These are phyloP conservation scores for Saccharomycopsis lassenensis DNA, from an alignment of 805 yeast species.

Conservation along the genomic window DNA sequence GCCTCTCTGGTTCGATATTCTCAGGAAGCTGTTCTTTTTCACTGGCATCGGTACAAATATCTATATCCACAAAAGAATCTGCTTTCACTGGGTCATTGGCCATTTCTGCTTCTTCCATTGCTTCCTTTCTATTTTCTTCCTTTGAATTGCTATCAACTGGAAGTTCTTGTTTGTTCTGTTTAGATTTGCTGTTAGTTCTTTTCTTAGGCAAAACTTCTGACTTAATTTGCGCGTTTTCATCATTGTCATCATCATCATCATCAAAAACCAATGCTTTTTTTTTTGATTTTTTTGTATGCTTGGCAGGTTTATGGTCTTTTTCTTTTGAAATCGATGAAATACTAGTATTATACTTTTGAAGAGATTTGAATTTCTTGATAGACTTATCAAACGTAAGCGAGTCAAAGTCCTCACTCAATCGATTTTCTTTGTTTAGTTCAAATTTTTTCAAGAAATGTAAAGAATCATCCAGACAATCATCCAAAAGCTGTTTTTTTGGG, in stretches of 20 bases:
- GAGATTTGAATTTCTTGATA: conserved; percentile 7
- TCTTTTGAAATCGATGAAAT: conserved; percentile 1
- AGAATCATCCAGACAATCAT: conserved; percentile 16
- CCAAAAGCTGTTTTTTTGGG: conserved; percentile 7
- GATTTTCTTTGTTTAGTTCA: conserved; percentile 8
- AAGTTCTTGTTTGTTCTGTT: too few relatives aligned
- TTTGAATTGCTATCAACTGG: too few relatives aligned
- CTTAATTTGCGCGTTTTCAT: not conserved
- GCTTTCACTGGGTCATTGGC: too few relatives aligned
- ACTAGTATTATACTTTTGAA: conserved; percentile 13
- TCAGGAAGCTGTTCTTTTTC: too few relatives aligned
- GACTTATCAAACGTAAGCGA: conserved; percentile 11
- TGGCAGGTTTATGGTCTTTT: not conserved
- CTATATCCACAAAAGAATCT: too few relatives aligned
- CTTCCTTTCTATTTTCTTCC: too few relatives aligned
- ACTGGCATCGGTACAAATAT: too few relatives aligned
- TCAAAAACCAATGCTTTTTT: not conserved
- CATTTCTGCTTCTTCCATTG: too few relatives aligned
- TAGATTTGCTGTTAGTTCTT: not conserved
- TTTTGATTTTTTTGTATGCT: not conserved
- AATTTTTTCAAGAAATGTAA: conserved; percentile 5
- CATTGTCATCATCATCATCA: conserved; percentile 1
- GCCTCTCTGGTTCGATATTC: too few relatives aligned
- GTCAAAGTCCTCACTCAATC: conserved; percentile 13
- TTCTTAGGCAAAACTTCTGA: not conserved